These are phyloP conservation scores for Strobilomyces confusus DNA, from an alignment of 768 basidiomycete species.

Conservation along the genomic window DNA sequence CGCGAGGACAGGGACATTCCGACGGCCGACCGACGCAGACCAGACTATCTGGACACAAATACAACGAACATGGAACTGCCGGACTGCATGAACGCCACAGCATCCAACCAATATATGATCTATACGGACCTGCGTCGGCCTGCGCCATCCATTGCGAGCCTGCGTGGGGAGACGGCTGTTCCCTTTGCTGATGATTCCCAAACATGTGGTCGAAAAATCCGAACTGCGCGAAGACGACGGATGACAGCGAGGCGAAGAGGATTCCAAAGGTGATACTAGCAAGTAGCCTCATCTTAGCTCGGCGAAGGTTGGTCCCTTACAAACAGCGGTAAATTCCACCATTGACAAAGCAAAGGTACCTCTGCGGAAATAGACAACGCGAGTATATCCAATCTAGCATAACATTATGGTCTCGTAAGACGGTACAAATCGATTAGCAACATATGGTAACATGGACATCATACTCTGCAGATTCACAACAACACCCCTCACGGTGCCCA, in stretches of 20 bases:
- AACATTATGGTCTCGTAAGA: slow-evolving; percentile 27
- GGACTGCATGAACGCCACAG: background rate
- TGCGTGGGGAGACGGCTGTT: slow-evolving; percentile 43
- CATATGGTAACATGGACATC: slow-evolving; percentile 28
- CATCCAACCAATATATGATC: background rate
- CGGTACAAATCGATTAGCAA: slow-evolving; percentile 31
- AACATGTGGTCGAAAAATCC: slow-evolving; percentile 80
- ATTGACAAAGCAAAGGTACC: background rate
- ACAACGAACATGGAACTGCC: slow-evolving; percentile 68
- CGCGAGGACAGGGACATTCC: slow-evolving; percentile 78
- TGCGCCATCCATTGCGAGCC: slow-evolving; percentile 65
- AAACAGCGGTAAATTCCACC: background rate
- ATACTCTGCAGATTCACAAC: slow-evolving; percentile 17
- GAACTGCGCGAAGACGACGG: slow-evolving; percentile 59
- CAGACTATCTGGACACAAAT: slow-evolving; percentile 73
- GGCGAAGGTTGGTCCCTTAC: background rate
- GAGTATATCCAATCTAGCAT: slow-evolving; percentile 21
- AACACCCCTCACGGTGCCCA: slow-evolving; percentile 1
- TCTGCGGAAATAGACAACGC: background rate
- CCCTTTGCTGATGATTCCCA: slow-evolving; percentile 46
- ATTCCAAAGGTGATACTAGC: background rate
- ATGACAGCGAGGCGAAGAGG: slow-evolving; percentile 23
- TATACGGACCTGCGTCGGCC: slow-evolving; percentile 54
- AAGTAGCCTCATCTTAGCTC: slow-evolving; percentile 13
- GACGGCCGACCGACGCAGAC: slow-evolving; percentile 50